These are phyloP conservation scores for Nissolia schottii DNA, from an alignment of 306 rosid species.

Conservation along the genomic window DNA sequence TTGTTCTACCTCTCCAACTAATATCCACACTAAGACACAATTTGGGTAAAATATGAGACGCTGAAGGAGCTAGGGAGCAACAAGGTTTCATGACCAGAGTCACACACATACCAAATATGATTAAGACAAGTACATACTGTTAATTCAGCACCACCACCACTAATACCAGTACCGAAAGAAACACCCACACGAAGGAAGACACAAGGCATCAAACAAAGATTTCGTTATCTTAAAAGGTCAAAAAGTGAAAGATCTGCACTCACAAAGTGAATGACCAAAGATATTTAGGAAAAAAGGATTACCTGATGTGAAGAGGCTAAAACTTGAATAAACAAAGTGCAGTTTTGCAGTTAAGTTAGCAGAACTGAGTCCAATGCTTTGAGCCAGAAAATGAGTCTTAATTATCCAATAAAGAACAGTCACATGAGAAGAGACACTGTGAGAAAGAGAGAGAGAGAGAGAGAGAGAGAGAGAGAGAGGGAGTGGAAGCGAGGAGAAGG, in stretches of 20 bases:
- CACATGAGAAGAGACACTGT: neutral
- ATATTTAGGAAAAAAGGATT: neutral
- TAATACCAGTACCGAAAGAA: neutral
- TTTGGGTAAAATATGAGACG: neutral
- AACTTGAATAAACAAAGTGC: neutral
- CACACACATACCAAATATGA: neutral
- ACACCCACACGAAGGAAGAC: slow-evolving; percentile 12
- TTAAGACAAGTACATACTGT: too few species aligned
- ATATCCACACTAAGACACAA: neutral
- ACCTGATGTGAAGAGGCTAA: neutral
- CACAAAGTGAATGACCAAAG: neutral
- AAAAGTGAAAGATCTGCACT: slow-evolving; percentile 9
- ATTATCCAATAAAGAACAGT: slow-evolving; percentile 20
- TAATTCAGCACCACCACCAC: neutral
- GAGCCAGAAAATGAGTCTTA: slow-evolving; percentile 25
- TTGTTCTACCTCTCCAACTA: neutral
- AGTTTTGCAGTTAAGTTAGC: slow-evolving; percentile 2
- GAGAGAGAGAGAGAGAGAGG: slow-evolving; percentile 12
- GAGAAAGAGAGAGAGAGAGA: slow-evolving; percentile 7
- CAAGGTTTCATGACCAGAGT: neutral
- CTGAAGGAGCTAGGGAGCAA: neutral
- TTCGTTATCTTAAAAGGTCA: neutral
- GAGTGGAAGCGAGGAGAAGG: slow-evolving; percentile 11
- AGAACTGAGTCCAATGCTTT: slow-evolving; percentile 17
- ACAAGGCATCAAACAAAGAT: slow-evolving; percentile 10